Evolutionary conservation across 2,329 filamentous ascomycete genomes (phyloP), one percentile per base, ranked within the genome.

Genomic region (Coniochaeta sp.): DNA sequence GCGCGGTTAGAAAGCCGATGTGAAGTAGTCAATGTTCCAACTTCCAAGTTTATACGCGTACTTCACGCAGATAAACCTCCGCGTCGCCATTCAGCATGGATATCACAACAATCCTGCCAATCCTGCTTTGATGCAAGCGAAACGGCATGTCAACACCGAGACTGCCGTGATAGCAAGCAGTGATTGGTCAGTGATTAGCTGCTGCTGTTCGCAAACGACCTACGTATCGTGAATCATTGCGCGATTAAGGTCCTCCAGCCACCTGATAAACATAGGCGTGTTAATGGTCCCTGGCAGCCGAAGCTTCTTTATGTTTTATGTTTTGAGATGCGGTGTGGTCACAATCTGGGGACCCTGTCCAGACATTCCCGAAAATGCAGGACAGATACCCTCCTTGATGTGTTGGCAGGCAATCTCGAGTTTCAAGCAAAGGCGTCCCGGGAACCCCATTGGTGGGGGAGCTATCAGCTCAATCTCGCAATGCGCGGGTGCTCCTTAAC

Each of bases 321-420:
- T 24, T 44, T 47, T 22, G 22, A 30, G 22, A 22, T 6, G 47
- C 47, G 7, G 9, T 28, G 17, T n/a, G 22, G 8, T 30, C 5
- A n/a, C 24, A 55, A 38, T 24, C 54, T 36, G 7, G 28, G 17
- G n/a, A 26, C 36, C 28, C 5, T 24, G 34, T 3, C 4, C 26
- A 8, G 24, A 55, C 5, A 36, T 40, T n/a, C 30, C 26, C 14
- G 50, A 47, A 4, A 55, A 55, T 30, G 26, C 7, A 32, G 50
- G n/a, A 36, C 14, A 56, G 58, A 59, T 63, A 59, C 66, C 66
- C 66, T 65, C 62, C 66, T 65, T 68, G 67, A 60, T 67, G 66
- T 60, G 67, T 42, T 67, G 67, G 66, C 65, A 66, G 58, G 24
- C 40, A 57, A 47, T 57, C n/a, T 40, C 52, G 44, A 58, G 65